A percentile compares a stretch with the other conserved stretches of the same genome.
phyloP scores from a whole-genome alignment of 441 rosid species.

The Populus hybrid region DNA sequence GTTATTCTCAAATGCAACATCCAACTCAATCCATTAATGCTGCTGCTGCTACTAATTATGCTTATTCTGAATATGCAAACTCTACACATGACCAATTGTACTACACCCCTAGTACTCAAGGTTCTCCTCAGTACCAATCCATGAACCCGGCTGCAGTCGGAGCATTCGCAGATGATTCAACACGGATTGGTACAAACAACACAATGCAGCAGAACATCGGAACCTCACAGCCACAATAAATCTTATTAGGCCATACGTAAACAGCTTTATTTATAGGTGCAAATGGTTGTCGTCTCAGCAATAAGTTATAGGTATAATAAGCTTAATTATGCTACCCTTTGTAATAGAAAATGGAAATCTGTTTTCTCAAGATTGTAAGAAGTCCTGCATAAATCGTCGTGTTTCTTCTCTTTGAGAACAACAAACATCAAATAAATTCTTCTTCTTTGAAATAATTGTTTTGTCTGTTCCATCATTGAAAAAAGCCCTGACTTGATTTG shows the following conservation, averaged over 20 bases:
- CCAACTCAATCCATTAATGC: constrained; percentile 56
- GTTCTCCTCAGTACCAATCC: constrained; percentile 65
- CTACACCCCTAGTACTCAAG: constrained; percentile 50
- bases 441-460: too few relatives aligned
- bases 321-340: neutral
- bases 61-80: constrained; percentile 55
- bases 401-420: neutral
- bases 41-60: constrained; percentile 44
- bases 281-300: neutral
- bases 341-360: neutral
- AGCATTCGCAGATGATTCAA: constrained; percentile 59
- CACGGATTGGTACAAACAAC: constrained; percentile 43
- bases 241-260: neutral
- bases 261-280: neutral
- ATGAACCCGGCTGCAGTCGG: constrained; percentile 59
- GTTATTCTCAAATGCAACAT: constrained; percentile 62
- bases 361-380: neutral
- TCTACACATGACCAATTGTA: constrained; percentile 56
- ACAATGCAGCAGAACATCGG: constrained; percentile 53
- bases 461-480: neutral
- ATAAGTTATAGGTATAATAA: neutral
- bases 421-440: neutral
- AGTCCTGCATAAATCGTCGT: neutral
- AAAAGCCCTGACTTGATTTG: neutral
- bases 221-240: constrained; percentile 59